Evolutionary conservation across 2,329 filamentous ascomycete genomes (phyloP).

Genomic region (Ophiostoma ulmi): DNA sequence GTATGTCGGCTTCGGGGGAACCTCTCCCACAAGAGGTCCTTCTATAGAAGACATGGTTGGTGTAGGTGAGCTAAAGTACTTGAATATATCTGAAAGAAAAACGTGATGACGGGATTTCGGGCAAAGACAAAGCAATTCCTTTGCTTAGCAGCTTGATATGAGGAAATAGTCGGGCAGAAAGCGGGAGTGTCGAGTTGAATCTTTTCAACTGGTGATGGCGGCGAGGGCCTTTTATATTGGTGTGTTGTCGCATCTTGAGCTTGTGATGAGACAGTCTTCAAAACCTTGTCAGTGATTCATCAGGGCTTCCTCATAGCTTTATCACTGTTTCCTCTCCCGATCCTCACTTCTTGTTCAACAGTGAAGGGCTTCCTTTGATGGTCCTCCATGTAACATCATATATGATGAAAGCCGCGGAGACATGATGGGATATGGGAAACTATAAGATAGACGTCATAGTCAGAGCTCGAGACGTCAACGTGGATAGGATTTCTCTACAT

Average conservation of each 20-base stretch:
- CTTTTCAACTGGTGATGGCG: neutral
- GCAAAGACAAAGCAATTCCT: neutral
- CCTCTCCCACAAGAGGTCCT: neutral
- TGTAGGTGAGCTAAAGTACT: neutral
- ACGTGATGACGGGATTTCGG: neutral
- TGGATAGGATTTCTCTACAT: neutral
- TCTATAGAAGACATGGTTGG: neutral
- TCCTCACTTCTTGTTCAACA: neutral
- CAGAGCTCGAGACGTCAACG: too few species aligned
- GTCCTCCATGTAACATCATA: too few species aligned
- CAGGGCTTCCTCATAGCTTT: neutral
- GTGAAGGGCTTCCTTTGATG: neutral
- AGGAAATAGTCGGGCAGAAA: neutral
- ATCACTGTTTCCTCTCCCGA: neutral
- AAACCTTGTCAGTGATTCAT: neutral
- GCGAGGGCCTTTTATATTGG: slow-evolving; percentile 1
- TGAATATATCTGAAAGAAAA: neutral
- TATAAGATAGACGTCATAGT: too few species aligned
- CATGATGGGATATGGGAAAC: too few species aligned
- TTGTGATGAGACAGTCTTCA: neutral
- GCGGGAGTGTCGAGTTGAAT: neutral
- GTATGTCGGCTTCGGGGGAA: neutral
- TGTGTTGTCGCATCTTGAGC: neutral
- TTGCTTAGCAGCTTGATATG: neutral
- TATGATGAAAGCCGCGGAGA: too few species aligned